Conservation (phyloP, 495 filamentous ascomycete species). For the Venustampulla echinocandica region DNA sequence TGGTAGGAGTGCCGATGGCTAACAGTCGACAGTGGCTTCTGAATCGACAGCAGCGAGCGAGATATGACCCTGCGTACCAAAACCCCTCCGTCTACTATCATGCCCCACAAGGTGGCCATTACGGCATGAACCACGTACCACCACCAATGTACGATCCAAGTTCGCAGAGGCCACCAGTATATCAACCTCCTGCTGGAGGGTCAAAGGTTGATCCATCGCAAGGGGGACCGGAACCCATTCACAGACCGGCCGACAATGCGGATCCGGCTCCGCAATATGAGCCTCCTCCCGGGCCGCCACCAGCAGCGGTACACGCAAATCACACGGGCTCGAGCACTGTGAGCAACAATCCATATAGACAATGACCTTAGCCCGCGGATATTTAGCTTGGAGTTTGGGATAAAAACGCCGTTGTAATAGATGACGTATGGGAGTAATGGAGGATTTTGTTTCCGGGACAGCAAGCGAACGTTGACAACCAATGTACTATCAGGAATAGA, state of each 20-base stretch:
- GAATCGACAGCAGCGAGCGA: conserved; percentile 42
- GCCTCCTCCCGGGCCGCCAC: conserved; percentile 37
- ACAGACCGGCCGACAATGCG: conserved; percentile 14
- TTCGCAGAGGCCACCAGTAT: conserved; percentile 49
- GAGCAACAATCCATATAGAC: conserved; percentile 25
- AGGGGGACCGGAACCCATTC: conserved; percentile 24
- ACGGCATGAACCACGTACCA: conserved; percentile 41
- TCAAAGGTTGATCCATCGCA: conserved; percentile 52
- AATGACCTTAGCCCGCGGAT: neutral
- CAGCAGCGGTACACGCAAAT: conserved; percentile 19
- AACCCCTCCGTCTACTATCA: conserved; percentile 31
- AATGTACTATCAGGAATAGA: conserved; percentile 24
- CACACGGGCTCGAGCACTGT: conserved; percentile 13
- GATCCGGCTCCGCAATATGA: conserved; percentile 31
- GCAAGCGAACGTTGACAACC: conserved; percentile 1
- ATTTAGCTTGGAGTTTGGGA: conserved; percentile 1
- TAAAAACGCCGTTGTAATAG: conserved; percentile 13
- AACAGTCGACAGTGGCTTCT: conserved; percentile 49
- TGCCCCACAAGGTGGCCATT: conserved; percentile 28
- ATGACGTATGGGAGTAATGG: conserved; percentile 9
- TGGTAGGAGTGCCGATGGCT: conserved; percentile 2
- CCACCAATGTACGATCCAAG: conserved; percentile 24
- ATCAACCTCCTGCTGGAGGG: conserved; percentile 43
- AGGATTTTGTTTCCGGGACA: conserved; percentile 2
- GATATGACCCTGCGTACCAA: conserved; percentile 43